These are phyloP conservation scores for Stevia rebaudiana DNA, from an alignment of 140 eudicot genomes.

Conservation along the genomic window DNA sequence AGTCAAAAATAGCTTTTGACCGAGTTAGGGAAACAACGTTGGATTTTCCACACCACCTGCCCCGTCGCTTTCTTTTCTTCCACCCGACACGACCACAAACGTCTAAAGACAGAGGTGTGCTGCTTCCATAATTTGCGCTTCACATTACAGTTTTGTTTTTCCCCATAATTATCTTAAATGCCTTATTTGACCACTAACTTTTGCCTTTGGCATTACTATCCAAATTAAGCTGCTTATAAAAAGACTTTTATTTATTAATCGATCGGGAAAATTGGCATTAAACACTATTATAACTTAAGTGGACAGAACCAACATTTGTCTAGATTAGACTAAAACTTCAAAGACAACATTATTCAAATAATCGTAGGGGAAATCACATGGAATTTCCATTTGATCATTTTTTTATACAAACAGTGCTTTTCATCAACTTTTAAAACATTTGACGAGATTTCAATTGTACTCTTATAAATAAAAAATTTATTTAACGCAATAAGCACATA, in stretches of 20 bases:
- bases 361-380: background rate
- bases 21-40: constrained; percentile 17
- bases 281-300: background rate
- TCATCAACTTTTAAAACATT: background rate
- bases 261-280: background rate
- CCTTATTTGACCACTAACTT: background rate
- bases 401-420: no score
- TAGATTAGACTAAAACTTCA: no score
- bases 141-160: background rate
- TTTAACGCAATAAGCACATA: background rate
- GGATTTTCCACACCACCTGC: constrained; percentile 26
- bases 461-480: background rate
- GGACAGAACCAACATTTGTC: no score
- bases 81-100: constrained; percentile 23
- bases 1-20: constrained; percentile 28
- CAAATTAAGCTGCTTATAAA: background rate
- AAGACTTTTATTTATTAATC: background rate
- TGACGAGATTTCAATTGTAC: background rate
- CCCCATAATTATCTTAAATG: background rate
- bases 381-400: no score
- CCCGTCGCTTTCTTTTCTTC: constrained; percentile 3
- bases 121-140: background rate
- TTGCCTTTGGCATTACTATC: background rate
- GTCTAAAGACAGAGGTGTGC: constrained; percentile 9
- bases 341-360: no score